These are phyloP conservation scores for Solanum hybrid DNA, from an alignment of 305 asterid species.

Conservation along the genomic window DNA sequence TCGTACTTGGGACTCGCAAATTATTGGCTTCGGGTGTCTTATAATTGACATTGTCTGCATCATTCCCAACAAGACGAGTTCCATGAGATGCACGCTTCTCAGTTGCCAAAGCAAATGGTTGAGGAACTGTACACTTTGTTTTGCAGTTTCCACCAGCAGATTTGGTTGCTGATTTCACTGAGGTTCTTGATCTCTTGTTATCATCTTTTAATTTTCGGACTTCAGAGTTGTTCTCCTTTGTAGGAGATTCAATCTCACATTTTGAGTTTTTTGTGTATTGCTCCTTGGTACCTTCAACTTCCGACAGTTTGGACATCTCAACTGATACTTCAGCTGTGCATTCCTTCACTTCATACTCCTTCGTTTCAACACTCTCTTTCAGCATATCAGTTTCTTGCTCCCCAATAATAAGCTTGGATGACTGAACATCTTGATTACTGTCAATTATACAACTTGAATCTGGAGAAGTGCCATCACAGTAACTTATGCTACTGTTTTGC, in stretches of 20 bases:
- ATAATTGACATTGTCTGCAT: slow-evolving; percentile 19
- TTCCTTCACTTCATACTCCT: slow-evolving; percentile 55
- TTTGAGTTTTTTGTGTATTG: slow-evolving; percentile 18
- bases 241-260: slow-evolving; percentile 13
- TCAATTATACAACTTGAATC: slow-evolving; percentile 22
- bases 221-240: slow-evolving; percentile 25
- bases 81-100: slow-evolving; percentile 59
- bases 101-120: slow-evolving; percentile 77
- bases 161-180: slow-evolving; percentile 24
- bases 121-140: slow-evolving; percentile 59
- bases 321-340: slow-evolving; percentile 34
- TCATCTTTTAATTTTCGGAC: slow-evolving; percentile 17
- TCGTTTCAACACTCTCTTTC: slow-evolving; percentile 32
- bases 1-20: slow-evolving; percentile 9
- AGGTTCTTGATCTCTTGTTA: slow-evolving; percentile 18
- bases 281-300: slow-evolving; percentile 21
- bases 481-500: slow-evolving; percentile 30
- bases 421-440: slow-evolving; percentile 19
- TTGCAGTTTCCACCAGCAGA: slow-evolving; percentile 36
- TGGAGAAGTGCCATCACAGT: slow-evolving; percentile 24
- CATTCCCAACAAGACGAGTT: slow-evolving; percentile 33
- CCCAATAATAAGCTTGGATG: slow-evolving; percentile 24
- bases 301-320: slow-evolving; percentile 17
- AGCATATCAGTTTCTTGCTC: slow-evolving; percentile 22
- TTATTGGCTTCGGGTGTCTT: slow-evolving; percentile 22